A percentile compares a stretch with the other conserved stretches of the same genome.
phyloP scores from a whole-genome alignment of 2,329 filamentous ascomycete species.

The Colletotrichum abscissum region DNA sequence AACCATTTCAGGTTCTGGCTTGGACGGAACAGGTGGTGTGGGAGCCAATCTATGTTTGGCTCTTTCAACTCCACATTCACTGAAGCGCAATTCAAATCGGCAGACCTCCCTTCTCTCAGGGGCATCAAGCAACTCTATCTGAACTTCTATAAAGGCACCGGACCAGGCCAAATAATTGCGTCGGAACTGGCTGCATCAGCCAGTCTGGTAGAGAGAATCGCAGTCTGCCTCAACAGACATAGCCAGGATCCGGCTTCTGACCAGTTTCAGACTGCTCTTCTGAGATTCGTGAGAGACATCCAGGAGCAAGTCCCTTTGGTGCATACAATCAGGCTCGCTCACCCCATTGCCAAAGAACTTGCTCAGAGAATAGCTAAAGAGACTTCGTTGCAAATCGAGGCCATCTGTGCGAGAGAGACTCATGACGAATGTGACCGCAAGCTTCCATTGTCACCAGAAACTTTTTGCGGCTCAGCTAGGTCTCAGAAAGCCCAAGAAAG shows the following conservation, averaged over 20 bases:
- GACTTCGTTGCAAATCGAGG: no score
- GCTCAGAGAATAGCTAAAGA: neutral
- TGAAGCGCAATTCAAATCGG: neutral
- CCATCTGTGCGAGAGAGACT: no score
- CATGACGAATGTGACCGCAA: no score
- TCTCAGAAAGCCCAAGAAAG: neutral
- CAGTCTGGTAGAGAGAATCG: neutral
- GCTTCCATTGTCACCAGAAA: neutral
- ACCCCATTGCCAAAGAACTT: neutral
- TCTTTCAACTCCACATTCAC: neutral
- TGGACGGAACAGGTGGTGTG: neutral
- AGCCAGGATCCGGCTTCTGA: neutral
- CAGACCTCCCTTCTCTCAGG: neutral
- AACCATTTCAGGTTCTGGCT: slow-evolving; percentile 3
- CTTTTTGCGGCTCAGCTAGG: neutral
- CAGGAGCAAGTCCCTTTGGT: neutral
- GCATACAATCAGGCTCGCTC: neutral
- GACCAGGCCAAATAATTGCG: neutral
- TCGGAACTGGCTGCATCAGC: neutral
- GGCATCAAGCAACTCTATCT: neutral
- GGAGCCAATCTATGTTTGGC: neutral
- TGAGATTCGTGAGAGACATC: neutral
- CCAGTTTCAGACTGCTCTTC: neutral
- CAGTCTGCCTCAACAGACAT: neutral
- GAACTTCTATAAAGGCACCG: neutral